These are phyloP conservation scores for Venturia nashicola DNA, from an alignment of 2,329 filamentous ascomycete genomes.

Conservation along the genomic window DNA sequence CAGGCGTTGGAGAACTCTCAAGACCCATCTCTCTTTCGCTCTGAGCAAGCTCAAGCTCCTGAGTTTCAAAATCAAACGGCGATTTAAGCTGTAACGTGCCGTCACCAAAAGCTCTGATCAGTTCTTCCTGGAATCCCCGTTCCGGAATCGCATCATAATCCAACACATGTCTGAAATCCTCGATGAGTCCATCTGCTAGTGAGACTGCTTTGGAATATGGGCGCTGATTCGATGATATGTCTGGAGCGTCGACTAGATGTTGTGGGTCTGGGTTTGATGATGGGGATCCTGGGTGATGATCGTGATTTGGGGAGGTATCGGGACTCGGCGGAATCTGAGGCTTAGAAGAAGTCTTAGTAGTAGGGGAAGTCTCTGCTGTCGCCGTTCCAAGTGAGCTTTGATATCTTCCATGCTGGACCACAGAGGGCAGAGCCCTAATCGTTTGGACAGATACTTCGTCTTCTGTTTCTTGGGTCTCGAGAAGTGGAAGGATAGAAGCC, in stretches of 20 bases:
- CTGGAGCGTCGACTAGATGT: constrained; percentile 33
- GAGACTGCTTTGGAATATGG: constrained; percentile 45
- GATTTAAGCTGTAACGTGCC: constrained; percentile 15
- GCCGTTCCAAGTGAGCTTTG: neutral
- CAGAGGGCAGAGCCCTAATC: neutral
- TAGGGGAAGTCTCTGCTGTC: neutral
- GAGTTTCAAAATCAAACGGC: constrained; percentile 49
- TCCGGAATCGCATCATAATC: constrained; percentile 81
- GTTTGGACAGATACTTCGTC: neutral
- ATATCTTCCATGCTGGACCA: neutral
- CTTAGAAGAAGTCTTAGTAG: neutral
- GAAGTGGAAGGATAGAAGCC: neutral
- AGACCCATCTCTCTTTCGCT: constrained; percentile 64
- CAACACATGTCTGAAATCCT: constrained; percentile 85
- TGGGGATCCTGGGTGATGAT: constrained; percentile 33
- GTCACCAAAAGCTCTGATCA: constrained; percentile 41
- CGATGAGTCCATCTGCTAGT: constrained; percentile 53
- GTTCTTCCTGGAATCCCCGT: constrained; percentile 32
- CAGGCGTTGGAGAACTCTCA: no score
- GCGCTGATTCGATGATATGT: constrained; percentile 44
- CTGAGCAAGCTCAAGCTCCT: constrained; percentile 75
- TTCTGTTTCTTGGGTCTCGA: neutral
- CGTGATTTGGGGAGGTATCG: no score
- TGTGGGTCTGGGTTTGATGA: constrained; percentile 51
- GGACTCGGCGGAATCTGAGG: neutral